phyloP scores from a whole-genome alignment of 2,329 filamentous ascomycete genomes.

The Incumbomyces delicatus region DNA sequence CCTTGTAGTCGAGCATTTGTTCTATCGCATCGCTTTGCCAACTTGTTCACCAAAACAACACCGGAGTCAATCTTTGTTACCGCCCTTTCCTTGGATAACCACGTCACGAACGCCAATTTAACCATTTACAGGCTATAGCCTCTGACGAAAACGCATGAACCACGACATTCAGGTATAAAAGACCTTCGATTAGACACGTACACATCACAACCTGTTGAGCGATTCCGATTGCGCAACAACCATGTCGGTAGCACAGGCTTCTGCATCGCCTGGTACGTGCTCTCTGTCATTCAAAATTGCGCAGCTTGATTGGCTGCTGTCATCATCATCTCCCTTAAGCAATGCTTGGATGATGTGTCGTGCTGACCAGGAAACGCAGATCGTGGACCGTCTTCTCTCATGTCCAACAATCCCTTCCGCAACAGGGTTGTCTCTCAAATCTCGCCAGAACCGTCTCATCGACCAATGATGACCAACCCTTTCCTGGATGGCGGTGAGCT shows the following conservation, averaged over 20 bases:
- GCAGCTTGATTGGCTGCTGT: neutral
- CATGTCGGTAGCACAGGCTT: slow-evolving; percentile 6
- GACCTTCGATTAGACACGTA: too few relatives aligned
- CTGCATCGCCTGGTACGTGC: slow-evolving; percentile 1
- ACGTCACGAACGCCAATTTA: neutral
- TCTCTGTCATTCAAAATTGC: neutral
- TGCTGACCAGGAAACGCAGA: slow-evolving; percentile 11
- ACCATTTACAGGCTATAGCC: neutral
- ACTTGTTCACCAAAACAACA: neutral
- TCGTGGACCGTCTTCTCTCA: slow-evolving; percentile 18
- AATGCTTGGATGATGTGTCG: neutral
- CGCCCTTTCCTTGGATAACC: too few relatives aligned
- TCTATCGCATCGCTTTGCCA: neutral
- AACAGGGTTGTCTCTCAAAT: slow-evolving; percentile 32
- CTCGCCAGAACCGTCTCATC: slow-evolving; percentile 26
- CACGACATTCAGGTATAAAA: too few relatives aligned
- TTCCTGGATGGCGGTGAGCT: slow-evolving; percentile 45
- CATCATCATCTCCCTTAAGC: neutral
- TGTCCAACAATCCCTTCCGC: slow-evolving; percentile 42
- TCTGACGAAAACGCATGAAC: too few relatives aligned
- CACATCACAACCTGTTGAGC: too few relatives aligned
- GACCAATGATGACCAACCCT: slow-evolving; percentile 51
- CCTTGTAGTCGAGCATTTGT: slow-evolving; percentile 3
- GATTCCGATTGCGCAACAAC: neutral
- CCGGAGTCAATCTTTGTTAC: too few relatives aligned